phyloP scores from a whole-genome alignment of 1,139 yeast species.

The Groenewaldozyma auringiensis region DNA sequence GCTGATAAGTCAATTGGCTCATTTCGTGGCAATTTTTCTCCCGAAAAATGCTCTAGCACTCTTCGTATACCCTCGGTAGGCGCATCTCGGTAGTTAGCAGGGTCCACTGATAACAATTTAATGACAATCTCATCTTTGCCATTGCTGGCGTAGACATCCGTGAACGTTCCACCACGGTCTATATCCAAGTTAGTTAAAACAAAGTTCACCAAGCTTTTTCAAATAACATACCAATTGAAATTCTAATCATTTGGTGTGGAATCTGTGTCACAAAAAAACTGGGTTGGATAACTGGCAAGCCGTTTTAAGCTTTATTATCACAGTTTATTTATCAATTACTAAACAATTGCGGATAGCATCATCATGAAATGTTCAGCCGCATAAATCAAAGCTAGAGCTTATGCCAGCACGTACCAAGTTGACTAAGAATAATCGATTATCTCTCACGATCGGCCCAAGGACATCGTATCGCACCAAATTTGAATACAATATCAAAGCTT shows the following conservation, averaged over 20 bases:
- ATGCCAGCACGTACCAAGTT: too few species aligned
- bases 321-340: too few species aligned
- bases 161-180: slow-evolving; percentile 66
- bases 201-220: not conserved
- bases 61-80: slow-evolving; percentile 87
- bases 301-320: too few species aligned
- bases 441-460: too few species aligned
- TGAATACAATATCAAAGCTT: too few species aligned
- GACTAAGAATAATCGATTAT: too few species aligned
- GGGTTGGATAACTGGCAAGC: too few species aligned
- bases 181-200: not conserved
- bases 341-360: too few species aligned
- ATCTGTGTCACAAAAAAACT: too few species aligned
- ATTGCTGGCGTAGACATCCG: slow-evolving; percentile 58
- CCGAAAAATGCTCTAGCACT: slow-evolving; percentile 53
- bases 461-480: too few species aligned
- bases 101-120: slow-evolving; percentile 80
- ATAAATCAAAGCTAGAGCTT: too few species aligned
- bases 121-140: slow-evolving; percentile 43
- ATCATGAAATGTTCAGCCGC: too few species aligned
- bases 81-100: slow-evolving; percentile 77
- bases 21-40: slow-evolving; percentile 38
- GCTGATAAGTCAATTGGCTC: slow-evolving; percentile 39
- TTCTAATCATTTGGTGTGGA: slow-evolving; percentile 16
- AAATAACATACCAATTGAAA: slow-evolving; percentile 19